A percentile compares a stretch with the other conserved stretches of the same genome.
These are phyloP conservation scores for Asterophora parasitica DNA, from an alignment of 768 basidiomycete species.

Conservation along the genomic window DNA sequence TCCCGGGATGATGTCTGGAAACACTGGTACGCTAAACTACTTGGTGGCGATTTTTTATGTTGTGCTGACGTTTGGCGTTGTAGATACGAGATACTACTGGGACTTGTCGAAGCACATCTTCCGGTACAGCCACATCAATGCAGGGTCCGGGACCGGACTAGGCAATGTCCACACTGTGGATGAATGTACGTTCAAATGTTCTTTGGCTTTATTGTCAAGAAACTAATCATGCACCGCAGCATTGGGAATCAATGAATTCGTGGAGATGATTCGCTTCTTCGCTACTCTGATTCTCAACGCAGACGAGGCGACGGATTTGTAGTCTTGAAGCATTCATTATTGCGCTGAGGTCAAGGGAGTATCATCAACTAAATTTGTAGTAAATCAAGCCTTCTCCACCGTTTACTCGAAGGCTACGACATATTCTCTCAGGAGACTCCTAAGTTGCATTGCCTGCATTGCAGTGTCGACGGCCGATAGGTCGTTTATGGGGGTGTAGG, in stretches of 20 bases:
- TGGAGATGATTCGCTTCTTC: constrained; percentile 67
- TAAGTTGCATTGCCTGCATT: no score
- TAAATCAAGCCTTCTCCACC: no score
- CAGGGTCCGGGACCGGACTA: constrained; percentile 26
- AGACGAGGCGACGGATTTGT: constrained; percentile 45
- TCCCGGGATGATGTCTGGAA: constrained; percentile 44
- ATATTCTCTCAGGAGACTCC: no score
- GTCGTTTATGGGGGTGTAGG: no score
- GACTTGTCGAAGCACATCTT: constrained; percentile 57
- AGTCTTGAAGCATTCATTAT: background rate
- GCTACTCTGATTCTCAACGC: constrained; percentile 60
- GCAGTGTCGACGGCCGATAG: no score
- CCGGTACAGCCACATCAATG: constrained; percentile 53
- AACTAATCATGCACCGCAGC: constrained; percentile 30
- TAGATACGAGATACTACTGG: constrained; percentile 61
- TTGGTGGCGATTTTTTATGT: no score
- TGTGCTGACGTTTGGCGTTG: background rate
- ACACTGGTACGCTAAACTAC: no score
- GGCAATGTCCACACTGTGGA: constrained; percentile 65
- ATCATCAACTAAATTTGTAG: no score
- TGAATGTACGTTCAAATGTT: constrained; percentile 50
- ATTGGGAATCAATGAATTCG: constrained; percentile 44
- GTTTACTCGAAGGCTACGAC: no score
- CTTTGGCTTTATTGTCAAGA: no score
- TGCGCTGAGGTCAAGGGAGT: no score